A percentile compares a stretch with the other conserved stretches of the same genome.
These are phyloP conservation scores for Trypanosomatidae sp. DNA, from an alignment of 208 protist genomes.

Conservation along the genomic window DNA sequence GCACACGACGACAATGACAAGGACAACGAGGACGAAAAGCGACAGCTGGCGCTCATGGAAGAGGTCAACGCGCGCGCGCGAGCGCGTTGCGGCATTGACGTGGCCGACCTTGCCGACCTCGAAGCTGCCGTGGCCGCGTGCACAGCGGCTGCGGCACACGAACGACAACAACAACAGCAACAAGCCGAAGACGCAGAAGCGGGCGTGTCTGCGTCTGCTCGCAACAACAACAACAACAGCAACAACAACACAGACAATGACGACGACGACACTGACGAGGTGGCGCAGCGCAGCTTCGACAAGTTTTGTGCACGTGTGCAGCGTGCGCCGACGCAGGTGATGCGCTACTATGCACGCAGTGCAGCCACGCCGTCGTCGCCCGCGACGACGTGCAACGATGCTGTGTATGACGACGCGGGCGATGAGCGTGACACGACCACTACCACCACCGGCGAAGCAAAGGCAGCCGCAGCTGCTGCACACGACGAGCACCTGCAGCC, in stretches of 20 bases:
- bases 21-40: too few relatives aligned
- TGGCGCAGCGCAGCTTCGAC: constrained; percentile 60
- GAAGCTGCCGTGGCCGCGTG: constrained; percentile 47
- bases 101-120: constrained; percentile 37
- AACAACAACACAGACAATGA: constrained; percentile 29
- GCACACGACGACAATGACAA: too few relatives aligned
- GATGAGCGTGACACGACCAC: constrained; percentile 1
- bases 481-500: constrained; percentile 11
- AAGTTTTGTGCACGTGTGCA: constrained; percentile 54
- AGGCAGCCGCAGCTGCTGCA: background rate
- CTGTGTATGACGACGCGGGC: background rate
- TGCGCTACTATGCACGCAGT: constrained; percentile 58
- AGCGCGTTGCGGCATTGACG: too few relatives aligned
- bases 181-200: background rate
- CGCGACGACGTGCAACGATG: background rate
- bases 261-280: constrained; percentile 58
- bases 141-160: constrained; percentile 12
- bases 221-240: constrained; percentile 30
- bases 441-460: background rate
- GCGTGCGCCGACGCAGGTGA: constrained; percentile 47
- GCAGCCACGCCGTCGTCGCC: background rate
- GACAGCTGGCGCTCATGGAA: too few relatives aligned
- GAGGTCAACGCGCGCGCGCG: too few relatives aligned
- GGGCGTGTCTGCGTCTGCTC: background rate
- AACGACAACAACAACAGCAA: background rate